Evolutionary conservation across 257 asterid species (phyloP).

Genomic region (Solanum pennellii): DNA sequence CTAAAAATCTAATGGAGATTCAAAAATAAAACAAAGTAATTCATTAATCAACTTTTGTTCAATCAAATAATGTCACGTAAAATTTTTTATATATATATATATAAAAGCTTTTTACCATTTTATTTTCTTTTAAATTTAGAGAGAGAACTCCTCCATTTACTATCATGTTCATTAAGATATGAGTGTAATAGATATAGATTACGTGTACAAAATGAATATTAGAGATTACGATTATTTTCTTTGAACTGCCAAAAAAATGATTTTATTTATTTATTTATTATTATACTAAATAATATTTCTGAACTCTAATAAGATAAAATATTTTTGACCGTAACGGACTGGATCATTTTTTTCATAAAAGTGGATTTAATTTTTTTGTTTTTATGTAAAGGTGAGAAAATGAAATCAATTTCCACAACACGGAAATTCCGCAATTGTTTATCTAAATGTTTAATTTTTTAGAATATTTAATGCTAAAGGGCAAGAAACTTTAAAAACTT

Average conservation of each 20-base stretch:
- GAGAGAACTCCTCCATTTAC: neutral
- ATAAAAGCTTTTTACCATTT: no score
- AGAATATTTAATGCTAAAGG: no score
- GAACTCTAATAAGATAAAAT: neutral
- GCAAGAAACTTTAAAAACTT: no score
- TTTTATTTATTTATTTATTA: no score
- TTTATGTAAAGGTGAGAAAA: neutral
- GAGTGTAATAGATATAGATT: neutral
- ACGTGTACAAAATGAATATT: neutral
- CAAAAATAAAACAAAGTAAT: neutral
- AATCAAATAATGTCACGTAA: neutral
- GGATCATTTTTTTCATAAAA: neutral
- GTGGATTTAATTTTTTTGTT: no score
- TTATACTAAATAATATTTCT: neutral
- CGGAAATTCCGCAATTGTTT: neutral
- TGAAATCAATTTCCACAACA: neutral
- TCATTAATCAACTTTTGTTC: neutral
- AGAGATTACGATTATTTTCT: neutral
- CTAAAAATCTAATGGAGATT: neutral
- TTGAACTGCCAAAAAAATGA: neutral
- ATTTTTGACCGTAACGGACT: neutral
- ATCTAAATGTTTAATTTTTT: no score
- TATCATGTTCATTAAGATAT: neutral
- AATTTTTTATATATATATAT: no score
- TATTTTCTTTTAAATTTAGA: no score